Conservation (phyloP, 2,329 filamentous ascomycete species). For the Fusarium sp. region DNA sequence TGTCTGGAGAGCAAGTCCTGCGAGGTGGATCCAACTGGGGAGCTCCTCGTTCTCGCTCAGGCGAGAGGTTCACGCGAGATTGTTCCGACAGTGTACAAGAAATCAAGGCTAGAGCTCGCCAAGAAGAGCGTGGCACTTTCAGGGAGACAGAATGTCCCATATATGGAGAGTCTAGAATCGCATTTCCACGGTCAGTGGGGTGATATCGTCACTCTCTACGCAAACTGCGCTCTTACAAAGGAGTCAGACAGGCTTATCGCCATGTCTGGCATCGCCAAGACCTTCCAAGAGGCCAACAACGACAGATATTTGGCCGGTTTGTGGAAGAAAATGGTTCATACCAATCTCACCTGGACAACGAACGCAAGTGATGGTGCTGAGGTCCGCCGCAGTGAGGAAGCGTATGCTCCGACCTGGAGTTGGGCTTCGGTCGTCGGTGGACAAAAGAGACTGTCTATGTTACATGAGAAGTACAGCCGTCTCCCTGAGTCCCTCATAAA, state of each 20-base stretch:
- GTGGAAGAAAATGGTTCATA: not conserved
- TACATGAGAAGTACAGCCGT: not conserved
- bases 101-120: not conserved
- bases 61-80: not conserved
- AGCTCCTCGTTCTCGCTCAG: not conserved
- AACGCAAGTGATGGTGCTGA: not conserved
- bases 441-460: not conserved
- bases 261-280: not conserved
- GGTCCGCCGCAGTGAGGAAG: not conserved
- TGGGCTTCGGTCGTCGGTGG: not conserved
- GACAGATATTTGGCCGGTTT: not conserved
- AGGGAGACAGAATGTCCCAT: not conserved
- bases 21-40: not conserved
- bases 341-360: not conserved
- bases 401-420: not conserved
- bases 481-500: not conserved
- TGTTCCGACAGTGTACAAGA: not conserved
- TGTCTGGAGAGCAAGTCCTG: not conserved
- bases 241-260: not conserved
- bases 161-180: too few relatives aligned
- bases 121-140: not conserved
- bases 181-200: not conserved
- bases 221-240: not conserved
- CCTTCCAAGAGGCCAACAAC: not conserved
- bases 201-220: not conserved